These are phyloP conservation scores for Cyclospora cayetanensis DNA, from an alignment of 169 alveolate species.

Conservation along the genomic window DNA sequence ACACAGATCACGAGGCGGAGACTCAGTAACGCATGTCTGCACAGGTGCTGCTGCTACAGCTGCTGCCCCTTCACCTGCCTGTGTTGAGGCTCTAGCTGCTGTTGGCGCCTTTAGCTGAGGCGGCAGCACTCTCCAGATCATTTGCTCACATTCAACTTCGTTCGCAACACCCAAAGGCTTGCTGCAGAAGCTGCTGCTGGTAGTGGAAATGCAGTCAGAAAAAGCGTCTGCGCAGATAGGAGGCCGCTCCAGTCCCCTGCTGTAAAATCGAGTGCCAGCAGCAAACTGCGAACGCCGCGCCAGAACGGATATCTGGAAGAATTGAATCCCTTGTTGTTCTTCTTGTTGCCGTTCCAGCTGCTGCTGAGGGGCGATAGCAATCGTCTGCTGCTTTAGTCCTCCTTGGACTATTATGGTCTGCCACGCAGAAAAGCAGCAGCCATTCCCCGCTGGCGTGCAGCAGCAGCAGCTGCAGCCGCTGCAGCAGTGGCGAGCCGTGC, in stretches of 20 bases:
- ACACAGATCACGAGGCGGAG: too few species aligned
- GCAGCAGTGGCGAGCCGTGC: constrained; percentile 37
- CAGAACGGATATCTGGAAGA: constrained; percentile 87
- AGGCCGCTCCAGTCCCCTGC: constrained; percentile 61
- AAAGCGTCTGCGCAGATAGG: neutral
- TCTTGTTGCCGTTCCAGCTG: constrained; percentile 18
- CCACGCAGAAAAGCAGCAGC: constrained; percentile 52
- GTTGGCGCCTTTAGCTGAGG: neutral
- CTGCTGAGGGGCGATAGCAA: constrained; percentile 7
- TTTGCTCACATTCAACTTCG: constrained; percentile 96
- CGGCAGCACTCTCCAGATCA: constrained; percentile 76
- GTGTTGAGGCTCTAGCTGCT: neutral
- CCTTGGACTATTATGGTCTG: constrained; percentile 16
- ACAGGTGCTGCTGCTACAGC: neutral
- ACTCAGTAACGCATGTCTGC: too few species aligned
- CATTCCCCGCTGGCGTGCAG: neutral
- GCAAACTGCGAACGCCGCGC: constrained; percentile 86
- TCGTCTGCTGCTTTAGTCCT: constrained; percentile 39
- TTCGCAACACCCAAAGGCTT: constrained; percentile 83
- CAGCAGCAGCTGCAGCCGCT: neutral
- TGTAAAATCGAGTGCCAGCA: constrained; percentile 94
- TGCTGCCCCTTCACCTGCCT: neutral
- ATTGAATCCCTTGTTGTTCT: neutral
- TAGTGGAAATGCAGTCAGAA: neutral
- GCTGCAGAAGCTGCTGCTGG: neutral